Percentiles rank a stretch among this genome's conserved stretches.
Evolutionary conservation across 257 asterid genomes (phyloP).

Genomic region (Solanum piurae): DNA sequence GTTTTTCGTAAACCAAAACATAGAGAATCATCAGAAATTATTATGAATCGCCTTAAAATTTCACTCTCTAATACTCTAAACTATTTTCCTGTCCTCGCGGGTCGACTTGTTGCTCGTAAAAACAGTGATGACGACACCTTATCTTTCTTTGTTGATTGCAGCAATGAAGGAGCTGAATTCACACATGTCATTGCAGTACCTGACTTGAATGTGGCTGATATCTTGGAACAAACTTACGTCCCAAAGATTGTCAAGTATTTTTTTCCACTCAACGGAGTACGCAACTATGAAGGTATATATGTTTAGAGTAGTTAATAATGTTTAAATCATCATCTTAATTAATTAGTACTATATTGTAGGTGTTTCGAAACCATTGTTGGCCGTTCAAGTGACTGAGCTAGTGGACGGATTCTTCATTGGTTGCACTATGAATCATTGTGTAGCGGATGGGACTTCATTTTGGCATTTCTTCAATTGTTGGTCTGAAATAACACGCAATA

Average conservation of each 20-base stretch:
- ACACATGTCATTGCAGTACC: slow-evolving; percentile 14
- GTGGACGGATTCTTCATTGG: slow-evolving; percentile 27
- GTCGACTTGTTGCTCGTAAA: slow-evolving; percentile 22
- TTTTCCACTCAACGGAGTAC: slow-evolving; percentile 24
- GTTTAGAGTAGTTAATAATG: no score
- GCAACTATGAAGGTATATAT: slow-evolving; percentile 12
- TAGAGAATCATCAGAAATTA: background rate
- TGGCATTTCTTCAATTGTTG: slow-evolving; percentile 45
- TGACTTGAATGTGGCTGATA: slow-evolving; percentile 8
- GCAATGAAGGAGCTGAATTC: slow-evolving; percentile 24
- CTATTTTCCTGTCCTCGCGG: slow-evolving; percentile 49
- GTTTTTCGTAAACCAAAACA: slow-evolving; percentile 22
- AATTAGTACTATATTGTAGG: no score
- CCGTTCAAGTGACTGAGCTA: slow-evolving; percentile 33
- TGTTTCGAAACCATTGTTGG: slow-evolving; percentile 21
- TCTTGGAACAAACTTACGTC: slow-evolving; percentile 6
- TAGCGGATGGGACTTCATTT: slow-evolving; percentile 29
- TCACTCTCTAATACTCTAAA: slow-evolving; percentile 31
- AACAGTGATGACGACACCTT: background rate
- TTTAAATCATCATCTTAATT: no score
- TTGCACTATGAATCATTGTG: slow-evolving; percentile 26
- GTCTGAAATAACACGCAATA: slow-evolving; percentile 26
- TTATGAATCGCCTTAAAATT: slow-evolving; percentile 18
- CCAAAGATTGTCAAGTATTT: slow-evolving; percentile 13
- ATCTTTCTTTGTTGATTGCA: slow-evolving; percentile 26